Base-by-base conservation (phyloP, 176 grass and related monocot genomes). In the Urochloa ruziziensis region DNA sequence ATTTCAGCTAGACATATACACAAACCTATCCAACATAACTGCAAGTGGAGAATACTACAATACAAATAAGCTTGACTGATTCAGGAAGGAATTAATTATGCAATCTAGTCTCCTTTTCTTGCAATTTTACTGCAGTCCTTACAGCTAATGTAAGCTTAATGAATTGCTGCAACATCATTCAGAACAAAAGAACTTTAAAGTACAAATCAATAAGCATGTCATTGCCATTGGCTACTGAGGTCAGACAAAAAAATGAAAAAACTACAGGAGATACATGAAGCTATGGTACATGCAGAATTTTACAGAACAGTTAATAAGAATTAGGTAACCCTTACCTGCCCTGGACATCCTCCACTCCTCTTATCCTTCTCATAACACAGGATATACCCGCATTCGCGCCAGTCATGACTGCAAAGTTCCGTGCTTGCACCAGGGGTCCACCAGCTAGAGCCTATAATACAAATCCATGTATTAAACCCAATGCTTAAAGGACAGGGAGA, bases 371-470 rank as follows among this genome's bases (percentile, higher is more conserved):
- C 91, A 99, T 90, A 67, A 96, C 89, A 84, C 91, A 96, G 70
- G 96, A 90, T 86, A 99, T 96, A 21, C 96, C 96, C 66, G 93
- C 96, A 58, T 99, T 99, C 48, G 92, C 89, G 15, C 96, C 96
- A 24, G 96, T 99, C 96, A 99, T 99, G 51, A 99, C 91, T 16
- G 93, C 96, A 89, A 99, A 99, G 51, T 99, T 99, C n/a, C 96
- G 88, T 59, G 96, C 96, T 86, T 96, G 96, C 67, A 94, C 93
- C 36, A 96, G 73, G 17, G 96, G 96, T 3, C 96, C 96, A 81
- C 96, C 93, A 58, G 96, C 85, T 78, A 99, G 92, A 68, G 96
- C 96, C 96, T 97, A 53, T 27, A 87, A 80, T 70, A 59, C 16
- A 89, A 73, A 78, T 53, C 5, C 8, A 46, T 34, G 3, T 16